Percentiles rank a stretch among this genome's conserved stretches.
Evolutionary conservation across 2,329 filamentous ascomycete species (phyloP).

Genomic region (Colletotrichum limetticola): DNA sequence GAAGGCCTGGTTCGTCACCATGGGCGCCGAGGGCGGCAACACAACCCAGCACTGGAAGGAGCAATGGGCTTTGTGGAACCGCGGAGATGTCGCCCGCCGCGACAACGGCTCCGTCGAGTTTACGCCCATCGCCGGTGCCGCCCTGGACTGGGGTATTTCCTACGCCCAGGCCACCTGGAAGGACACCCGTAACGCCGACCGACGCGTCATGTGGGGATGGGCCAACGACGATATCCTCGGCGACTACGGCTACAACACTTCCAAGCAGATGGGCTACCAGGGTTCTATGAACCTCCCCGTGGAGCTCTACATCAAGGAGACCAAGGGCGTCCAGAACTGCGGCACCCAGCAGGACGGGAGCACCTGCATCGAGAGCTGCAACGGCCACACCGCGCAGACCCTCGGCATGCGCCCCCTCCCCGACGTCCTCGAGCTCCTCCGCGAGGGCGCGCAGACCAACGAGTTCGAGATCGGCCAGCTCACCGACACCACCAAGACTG

Average conservation of each 20-base stretch:
- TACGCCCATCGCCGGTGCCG: conserved; percentile 29
- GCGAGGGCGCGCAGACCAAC: conserved; percentile 19
- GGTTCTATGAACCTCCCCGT: conserved; percentile 34
- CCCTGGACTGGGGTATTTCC: conserved; percentile 35
- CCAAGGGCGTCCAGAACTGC: conserved; percentile 31
- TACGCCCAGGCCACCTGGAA: conserved; percentile 35
- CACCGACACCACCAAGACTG: conserved; percentile 4
- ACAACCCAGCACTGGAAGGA: conserved; percentile 35
- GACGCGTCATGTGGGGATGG: conserved; percentile 36
- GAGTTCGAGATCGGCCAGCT: conserved; percentile 27
- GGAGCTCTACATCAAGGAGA: conserved; percentile 35
- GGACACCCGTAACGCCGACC: conserved; percentile 25
- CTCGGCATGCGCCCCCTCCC: conserved; percentile 33
- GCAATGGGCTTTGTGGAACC: conserved; percentile 36
- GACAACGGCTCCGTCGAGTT: conserved; percentile 35
- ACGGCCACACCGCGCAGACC: conserved; percentile 30
- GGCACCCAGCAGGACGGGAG: conserved; percentile 29
- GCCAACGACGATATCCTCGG: conserved; percentile 29
- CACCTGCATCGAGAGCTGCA: conserved; percentile 24
- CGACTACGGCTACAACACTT: conserved; percentile 19
- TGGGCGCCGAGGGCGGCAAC: conserved; percentile 35
- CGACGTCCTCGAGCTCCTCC: conserved; percentile 32
- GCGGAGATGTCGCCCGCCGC: conserved; percentile 30
- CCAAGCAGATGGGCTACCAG: conserved; percentile 33
- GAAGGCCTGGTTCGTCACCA: conserved; percentile 35